Percentiles rank a stretch among this genome's conserved stretches.
phyloP scores from a whole-genome alignment of 345 rosid genomes.

The Syzygium aromaticum region DNA sequence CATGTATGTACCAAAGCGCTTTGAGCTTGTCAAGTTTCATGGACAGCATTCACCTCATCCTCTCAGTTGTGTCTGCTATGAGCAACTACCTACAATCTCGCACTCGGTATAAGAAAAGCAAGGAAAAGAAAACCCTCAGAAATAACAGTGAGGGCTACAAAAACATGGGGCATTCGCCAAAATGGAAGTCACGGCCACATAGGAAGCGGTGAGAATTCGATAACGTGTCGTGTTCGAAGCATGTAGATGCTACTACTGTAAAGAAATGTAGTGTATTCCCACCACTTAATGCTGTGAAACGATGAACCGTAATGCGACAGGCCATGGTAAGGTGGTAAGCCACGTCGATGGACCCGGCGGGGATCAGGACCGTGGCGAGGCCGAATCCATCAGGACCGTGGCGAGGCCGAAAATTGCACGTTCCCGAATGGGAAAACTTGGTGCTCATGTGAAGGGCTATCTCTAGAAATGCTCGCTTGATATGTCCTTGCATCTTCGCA shows the following conservation, averaged over 20 bases:
- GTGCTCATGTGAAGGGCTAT: background rate
- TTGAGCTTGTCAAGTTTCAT: background rate
- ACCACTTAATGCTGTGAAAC: background rate
- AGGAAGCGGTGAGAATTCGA: background rate
- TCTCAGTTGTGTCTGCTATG: background rate
- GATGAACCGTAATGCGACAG: background rate
- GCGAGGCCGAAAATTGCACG: background rate
- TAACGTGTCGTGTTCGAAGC: background rate
- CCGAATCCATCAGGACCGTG: background rate
- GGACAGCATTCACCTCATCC: background rate
- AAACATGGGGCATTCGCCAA: background rate
- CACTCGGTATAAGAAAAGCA: background rate
- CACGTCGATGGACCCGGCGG: background rate
- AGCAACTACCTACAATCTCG: background rate
- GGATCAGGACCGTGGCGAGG: background rate
- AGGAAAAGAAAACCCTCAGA: background rate
- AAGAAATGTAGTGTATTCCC: background rate
- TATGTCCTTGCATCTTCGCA: background rate
- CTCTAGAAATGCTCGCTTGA: background rate
- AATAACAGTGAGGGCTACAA: background rate
- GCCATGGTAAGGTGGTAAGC: background rate
- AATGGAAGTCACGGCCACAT: background rate
- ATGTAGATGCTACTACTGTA: background rate
- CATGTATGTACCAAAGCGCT: background rate
- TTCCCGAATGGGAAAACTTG: background rate